phyloP scores from a whole-genome alignment of 345 rosid species.

The Nephelium lappaceum region DNA sequence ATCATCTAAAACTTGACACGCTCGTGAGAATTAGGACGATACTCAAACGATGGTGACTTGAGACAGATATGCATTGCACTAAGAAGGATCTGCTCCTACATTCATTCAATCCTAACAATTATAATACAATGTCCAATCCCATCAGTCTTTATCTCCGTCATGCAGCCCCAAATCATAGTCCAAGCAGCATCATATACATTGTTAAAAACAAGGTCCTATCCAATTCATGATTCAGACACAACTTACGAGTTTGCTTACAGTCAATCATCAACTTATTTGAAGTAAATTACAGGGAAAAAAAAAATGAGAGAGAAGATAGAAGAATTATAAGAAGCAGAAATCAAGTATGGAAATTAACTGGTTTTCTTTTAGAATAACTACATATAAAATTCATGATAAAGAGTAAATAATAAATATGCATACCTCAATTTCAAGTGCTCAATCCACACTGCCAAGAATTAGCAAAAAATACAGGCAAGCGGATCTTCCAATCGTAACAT shows the following conservation, averaged over 20 bases:
- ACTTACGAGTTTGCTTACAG: constrained; percentile 3
- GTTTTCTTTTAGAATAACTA: neutral
- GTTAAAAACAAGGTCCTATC: neutral
- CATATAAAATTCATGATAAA: constrained; percentile 17
- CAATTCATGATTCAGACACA: neutral
- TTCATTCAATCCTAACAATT: constrained; percentile 4
- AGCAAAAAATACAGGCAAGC: constrained; percentile 25
- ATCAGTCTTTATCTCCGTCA: constrained; percentile 2
- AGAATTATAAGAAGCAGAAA: neutral
- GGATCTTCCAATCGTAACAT: constrained; percentile 6
- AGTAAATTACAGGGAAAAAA: neutral
- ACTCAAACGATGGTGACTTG: constrained; percentile 6
- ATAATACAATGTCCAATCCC: constrained; percentile 8
- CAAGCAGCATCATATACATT: neutral
- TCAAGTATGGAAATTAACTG: neutral
- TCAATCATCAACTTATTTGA: neutral
- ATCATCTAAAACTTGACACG: constrained; percentile 10
- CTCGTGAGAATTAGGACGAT: neutral
- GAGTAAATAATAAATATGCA: constrained; percentile 25
- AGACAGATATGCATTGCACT: constrained; percentile 9
- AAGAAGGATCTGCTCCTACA: constrained; percentile 9
- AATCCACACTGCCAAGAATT: constrained; percentile 34
- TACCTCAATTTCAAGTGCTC: constrained; percentile 38
- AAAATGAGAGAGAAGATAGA: neutral
- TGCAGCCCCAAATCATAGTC: constrained; percentile 2